Evolutionary conservation across 2,329 filamentous ascomycete genomes (phyloP).

Genomic region (Aspergillus sp.): DNA sequence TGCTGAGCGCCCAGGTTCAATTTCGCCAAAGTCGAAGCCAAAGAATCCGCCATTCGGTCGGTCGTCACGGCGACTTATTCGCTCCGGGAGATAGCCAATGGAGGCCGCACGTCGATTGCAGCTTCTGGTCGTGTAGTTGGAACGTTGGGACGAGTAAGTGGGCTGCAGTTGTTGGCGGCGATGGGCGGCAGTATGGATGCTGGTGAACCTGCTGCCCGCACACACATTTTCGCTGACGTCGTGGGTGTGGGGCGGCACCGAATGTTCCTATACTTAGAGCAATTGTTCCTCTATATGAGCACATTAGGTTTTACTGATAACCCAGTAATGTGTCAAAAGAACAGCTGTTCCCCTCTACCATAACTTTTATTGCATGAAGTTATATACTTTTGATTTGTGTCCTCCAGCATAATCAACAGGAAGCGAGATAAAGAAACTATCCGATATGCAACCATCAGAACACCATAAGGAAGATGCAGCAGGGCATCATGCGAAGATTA

Average conservation of each 20-base stretch:
- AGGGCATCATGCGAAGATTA: neutral
- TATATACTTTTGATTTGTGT: too few relatives aligned
- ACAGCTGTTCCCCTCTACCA: too few relatives aligned
- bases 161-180: conserved; percentile 12
- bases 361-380: too few relatives aligned
- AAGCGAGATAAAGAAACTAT: too few relatives aligned
- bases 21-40: conserved; percentile 22
- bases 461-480: neutral
- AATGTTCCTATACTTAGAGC: too few relatives aligned
- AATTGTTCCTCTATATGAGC: too few relatives aligned
- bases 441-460: too few relatives aligned
- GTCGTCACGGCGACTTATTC: neutral
- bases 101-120: neutral
- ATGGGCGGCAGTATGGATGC: conserved; percentile 12
- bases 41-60: conserved; percentile 17
- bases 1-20: conserved; percentile 20
- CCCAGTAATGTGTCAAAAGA: too few relatives aligned
- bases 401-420: too few relatives aligned
- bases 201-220: conserved; percentile 1
- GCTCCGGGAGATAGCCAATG: neutral
- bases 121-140: neutral
- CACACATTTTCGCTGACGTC: conserved; percentile 19
- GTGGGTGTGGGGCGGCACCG: conserved; percentile 16
- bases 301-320: too few relatives aligned
- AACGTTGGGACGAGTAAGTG: neutral